A percentile compares a stretch with the other conserved stretches of the same genome.
These are phyloP conservation scores for Metarhizium guizhouense DNA, from an alignment of 2,329 filamentous ascomycete species.

Conservation along the genomic window DNA sequence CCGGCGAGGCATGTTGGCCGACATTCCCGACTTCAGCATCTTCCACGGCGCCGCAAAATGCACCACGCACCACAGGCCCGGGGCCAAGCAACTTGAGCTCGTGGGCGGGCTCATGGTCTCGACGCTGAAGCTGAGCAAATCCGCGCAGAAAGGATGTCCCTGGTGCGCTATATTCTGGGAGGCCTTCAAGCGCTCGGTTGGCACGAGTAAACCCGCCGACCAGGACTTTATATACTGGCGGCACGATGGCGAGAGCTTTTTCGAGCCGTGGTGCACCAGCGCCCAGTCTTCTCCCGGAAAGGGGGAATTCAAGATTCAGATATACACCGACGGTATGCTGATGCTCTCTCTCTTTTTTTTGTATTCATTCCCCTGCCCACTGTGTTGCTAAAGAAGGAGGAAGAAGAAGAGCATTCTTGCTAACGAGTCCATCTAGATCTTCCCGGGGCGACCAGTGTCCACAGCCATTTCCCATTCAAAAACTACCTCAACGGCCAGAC, in stretches of 20 bases:
- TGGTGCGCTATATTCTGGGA: background rate
- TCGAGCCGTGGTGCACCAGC: background rate
- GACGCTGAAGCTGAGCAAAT: background rate
- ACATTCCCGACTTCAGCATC: background rate
- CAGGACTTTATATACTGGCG: background rate
- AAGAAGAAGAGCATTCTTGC: too few species aligned
- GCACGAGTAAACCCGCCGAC: background rate
- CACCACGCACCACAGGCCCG: background rate
- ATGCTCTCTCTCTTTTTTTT: background rate
- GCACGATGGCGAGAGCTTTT: background rate
- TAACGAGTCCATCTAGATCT: background rate
- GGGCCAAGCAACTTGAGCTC: background rate
- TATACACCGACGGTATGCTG: background rate
- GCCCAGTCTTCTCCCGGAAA: background rate
- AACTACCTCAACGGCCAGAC: background rate
- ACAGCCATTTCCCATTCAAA: background rate
- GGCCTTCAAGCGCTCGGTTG: background rate
- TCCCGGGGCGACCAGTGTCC: background rate
- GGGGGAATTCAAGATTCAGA: background rate
- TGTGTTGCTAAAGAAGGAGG: too few species aligned
- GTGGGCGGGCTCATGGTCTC: background rate
- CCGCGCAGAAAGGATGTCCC: background rate
- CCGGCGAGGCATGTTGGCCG: background rate
- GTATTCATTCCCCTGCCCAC: background rate
- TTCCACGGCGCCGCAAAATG: background rate